Percentiles rank a stretch among this genome's conserved stretches.
These are phyloP conservation scores for Nyssa sinensis DNA, from an alignment of 148 eudicot species.

Conservation along the genomic window DNA sequence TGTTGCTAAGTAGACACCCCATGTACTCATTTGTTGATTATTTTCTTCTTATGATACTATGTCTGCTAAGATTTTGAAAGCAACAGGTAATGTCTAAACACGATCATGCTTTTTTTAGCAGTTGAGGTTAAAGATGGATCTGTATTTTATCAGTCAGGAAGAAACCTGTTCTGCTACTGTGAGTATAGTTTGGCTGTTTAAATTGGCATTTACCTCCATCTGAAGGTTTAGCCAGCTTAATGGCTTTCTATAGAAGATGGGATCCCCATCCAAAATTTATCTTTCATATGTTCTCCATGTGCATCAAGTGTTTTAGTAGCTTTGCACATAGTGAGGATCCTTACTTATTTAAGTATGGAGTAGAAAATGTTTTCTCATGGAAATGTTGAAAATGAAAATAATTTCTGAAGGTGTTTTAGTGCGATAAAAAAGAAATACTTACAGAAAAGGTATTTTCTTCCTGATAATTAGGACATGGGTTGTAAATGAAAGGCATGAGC, in stretches of 20 bases:
- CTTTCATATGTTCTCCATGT: neutral
- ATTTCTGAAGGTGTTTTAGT: too few relatives aligned
- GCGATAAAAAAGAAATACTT: too few relatives aligned
- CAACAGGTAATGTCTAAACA: neutral
- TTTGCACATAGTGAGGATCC: slow-evolving; percentile 6
- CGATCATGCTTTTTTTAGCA: neutral
- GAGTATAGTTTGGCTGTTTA: neutral
- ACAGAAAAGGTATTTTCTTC: too few relatives aligned
- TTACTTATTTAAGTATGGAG: too few relatives aligned
- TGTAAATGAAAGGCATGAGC: too few relatives aligned
- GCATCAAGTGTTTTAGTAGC: neutral
- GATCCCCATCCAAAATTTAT: neutral
- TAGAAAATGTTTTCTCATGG: too few relatives aligned
- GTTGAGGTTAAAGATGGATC: neutral
- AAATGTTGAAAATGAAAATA: too few relatives aligned
- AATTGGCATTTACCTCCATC: neutral
- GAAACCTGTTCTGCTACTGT: neutral
- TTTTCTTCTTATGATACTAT: neutral
- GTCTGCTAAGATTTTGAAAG: too few relatives aligned
- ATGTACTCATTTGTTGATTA: neutral
- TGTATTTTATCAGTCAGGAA: neutral
- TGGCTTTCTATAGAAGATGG: neutral
- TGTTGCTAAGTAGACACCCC: neutral
- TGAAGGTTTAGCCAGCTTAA: neutral
- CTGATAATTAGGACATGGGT: too few relatives aligned